Conservation (phyloP, 169 alveolate species). For the Plasmodium vivax region DNA sequence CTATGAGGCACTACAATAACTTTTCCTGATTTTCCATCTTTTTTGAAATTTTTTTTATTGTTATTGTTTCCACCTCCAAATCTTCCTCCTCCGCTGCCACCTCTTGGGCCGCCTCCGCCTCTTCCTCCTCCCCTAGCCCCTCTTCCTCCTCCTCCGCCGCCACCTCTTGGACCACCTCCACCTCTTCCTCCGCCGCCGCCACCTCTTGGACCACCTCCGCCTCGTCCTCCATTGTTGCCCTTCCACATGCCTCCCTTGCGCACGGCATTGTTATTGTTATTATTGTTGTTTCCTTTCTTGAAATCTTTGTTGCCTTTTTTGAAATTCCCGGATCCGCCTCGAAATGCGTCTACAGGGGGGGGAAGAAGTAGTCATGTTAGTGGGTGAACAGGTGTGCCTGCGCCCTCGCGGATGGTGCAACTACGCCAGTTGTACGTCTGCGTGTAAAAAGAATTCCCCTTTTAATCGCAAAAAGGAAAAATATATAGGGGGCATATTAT, state of each 20-base stretch:
- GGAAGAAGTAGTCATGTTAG: neutral
- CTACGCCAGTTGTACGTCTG: neutral
- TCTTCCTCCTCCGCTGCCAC: constrained; percentile 86
- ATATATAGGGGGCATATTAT: neutral
- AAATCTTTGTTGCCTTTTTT: constrained; percentile 26
- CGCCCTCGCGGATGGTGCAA: neutral
- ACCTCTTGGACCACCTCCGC: constrained; percentile 74
- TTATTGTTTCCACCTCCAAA: constrained; percentile 77
- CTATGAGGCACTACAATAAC: constrained; percentile 96
- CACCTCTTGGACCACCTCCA: constrained; percentile 73
- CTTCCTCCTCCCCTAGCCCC: constrained; percentile 78
- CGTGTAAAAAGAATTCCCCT: neutral
- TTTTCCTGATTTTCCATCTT: constrained; percentile 87
- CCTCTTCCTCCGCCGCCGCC: constrained; percentile 24
- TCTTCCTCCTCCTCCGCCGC: constrained; percentile 4
- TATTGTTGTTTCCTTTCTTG: constrained; percentile 39
- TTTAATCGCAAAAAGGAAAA: neutral
- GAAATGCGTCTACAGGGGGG: constrained; percentile 38
- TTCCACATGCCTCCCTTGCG: constrained; percentile 73
- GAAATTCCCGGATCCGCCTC: constrained; percentile 66
- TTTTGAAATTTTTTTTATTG: constrained; percentile 39
- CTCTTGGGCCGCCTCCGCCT: constrained; percentile 84
- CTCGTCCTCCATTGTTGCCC: constrained; percentile 78
- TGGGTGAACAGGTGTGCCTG: neutral
- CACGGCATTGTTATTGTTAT: constrained; percentile 23